Conservation (phyloP, 495 filamentous ascomycete species). For the Penicillium chermesinum region DNA sequence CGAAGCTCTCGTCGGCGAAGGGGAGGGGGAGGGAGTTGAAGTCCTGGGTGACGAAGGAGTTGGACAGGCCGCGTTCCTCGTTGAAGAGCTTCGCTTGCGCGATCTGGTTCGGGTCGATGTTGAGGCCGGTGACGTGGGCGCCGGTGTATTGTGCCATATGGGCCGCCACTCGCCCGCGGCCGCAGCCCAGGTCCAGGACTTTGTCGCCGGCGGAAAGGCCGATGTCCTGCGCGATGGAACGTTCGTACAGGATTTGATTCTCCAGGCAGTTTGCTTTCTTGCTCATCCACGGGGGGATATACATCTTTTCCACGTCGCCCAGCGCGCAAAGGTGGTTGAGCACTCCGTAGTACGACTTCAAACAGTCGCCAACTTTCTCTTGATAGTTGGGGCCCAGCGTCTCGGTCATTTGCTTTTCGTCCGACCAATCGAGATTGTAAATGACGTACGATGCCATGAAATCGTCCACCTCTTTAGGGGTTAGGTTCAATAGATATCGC, state of each 20-base stretch:
- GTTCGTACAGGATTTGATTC: slow-evolving; percentile 57
- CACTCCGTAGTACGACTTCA: slow-evolving; percentile 57
- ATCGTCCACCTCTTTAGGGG: slow-evolving; percentile 54
- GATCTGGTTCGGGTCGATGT: slow-evolving; percentile 60
- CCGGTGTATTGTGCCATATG: slow-evolving; percentile 55
- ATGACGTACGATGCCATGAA: slow-evolving; percentile 65
- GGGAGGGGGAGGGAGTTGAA: slow-evolving; percentile 57
- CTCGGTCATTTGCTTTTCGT: slow-evolving; percentile 53
- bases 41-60: slow-evolving; percentile 52
- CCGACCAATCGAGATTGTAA: slow-evolving; percentile 60
- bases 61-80: slow-evolving; percentile 41
- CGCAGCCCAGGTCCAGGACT: slow-evolving; percentile 57
- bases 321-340: slow-evolving; percentile 61
- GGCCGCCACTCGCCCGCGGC: slow-evolving; percentile 56
- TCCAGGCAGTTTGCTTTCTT: slow-evolving; percentile 46
- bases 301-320: slow-evolving; percentile 67
- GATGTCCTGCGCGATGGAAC: slow-evolving; percentile 50
- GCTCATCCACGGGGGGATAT: slow-evolving; percentile 60
- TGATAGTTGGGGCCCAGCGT: slow-evolving; percentile 55
- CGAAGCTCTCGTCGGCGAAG: slow-evolving; percentile 51
- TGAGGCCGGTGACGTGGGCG: slow-evolving; percentile 53
- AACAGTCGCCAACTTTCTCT: slow-evolving; percentile 53
- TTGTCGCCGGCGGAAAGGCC: slow-evolving; percentile 46
- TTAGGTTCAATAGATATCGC: slow-evolving; percentile 53
- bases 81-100: slow-evolving; percentile 52